A percentile compares a stretch with the other conserved stretches of the same genome.
These are phyloP conservation scores for Candida andamanensis DNA, from an alignment of 805 yeast species.

Conservation along the genomic window DNA sequence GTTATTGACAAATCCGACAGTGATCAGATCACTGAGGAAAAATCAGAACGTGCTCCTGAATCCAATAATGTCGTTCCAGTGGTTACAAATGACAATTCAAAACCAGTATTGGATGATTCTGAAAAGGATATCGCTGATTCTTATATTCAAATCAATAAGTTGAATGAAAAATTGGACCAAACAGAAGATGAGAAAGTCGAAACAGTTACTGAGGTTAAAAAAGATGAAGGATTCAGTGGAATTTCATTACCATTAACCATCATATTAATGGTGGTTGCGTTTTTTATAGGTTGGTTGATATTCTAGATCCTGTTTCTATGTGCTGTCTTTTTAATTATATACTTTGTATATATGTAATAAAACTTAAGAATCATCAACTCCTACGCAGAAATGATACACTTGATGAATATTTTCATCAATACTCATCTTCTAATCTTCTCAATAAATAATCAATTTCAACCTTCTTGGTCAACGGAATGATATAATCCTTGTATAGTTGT, in stretches of 20 bases:
- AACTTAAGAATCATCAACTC: too few species aligned
- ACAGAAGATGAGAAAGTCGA: slow-evolving; percentile 21
- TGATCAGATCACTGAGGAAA: slow-evolving; percentile 6
- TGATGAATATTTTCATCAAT: slow-evolving; percentile 1
- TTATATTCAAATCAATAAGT: slow-evolving; percentile 36
- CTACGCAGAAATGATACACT: too few species aligned
- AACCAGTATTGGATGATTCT: slow-evolving; percentile 11
- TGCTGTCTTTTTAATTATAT: too few species aligned
- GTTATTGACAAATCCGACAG: slow-evolving; percentile 24
- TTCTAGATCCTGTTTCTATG: too few species aligned
- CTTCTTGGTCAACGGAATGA: slow-evolving; percentile 90
- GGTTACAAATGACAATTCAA: slow-evolving; percentile 7
- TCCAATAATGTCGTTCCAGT: background rate
- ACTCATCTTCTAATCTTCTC: slow-evolving; percentile 66
- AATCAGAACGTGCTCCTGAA: slow-evolving; percentile 1
- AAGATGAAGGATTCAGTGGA: slow-evolving; percentile 36
- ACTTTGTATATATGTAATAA: too few species aligned
- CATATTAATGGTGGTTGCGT: slow-evolving; percentile 42
- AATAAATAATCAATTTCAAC: slow-evolving; percentile 91
- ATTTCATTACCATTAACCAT: slow-evolving; percentile 51
- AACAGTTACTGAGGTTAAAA: slow-evolving; percentile 8
- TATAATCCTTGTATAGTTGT: slow-evolving; percentile 75
- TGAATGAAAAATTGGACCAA: slow-evolving; percentile 43
- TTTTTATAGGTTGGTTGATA: slow-evolving; percentile 72
- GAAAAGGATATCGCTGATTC: slow-evolving; percentile 33